phyloP scores from a whole-genome alignment of 1,139 yeast species.

The Geotrichum citri-aurantii region DNA sequence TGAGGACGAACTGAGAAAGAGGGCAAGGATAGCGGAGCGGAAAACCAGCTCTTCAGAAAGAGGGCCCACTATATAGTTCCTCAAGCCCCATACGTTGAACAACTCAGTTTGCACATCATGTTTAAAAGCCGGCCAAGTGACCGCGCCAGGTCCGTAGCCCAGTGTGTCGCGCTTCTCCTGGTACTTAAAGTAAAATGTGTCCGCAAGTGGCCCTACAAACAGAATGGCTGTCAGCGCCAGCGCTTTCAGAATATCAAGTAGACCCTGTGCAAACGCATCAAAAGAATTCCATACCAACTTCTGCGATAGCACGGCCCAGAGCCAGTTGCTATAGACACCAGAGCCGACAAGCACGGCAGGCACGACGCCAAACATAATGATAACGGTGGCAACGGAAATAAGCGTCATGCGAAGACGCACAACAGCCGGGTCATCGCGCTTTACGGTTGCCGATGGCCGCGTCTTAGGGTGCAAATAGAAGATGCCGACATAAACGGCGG shows the following conservation, averaged over 20 bases:
- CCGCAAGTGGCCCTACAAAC: constrained; percentile 57
- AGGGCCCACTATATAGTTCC: constrained; percentile 77
- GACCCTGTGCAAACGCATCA: constrained; percentile 11
- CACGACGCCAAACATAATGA: constrained; percentile 32
- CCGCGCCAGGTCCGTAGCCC: constrained; percentile 17
- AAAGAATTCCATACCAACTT: constrained; percentile 24
- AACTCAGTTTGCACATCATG: constrained; percentile 24
- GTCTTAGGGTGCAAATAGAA: constrained; percentile 30
- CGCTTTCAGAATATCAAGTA: constrained; percentile 24
- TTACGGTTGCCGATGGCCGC: constrained; percentile 29
- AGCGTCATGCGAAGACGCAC: constrained; percentile 39
- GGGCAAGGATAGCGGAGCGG: constrained; percentile 53
- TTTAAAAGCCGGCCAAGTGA: constrained; percentile 19
- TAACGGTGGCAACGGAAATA: constrained; percentile 36
- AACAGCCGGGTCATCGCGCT: constrained; percentile 34
- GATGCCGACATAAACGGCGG: constrained; percentile 31
- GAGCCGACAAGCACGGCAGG: constrained; percentile 21
- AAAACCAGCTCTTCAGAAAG: constrained; percentile 81
- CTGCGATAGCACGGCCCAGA: constrained; percentile 22
- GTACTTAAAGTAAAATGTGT: constrained; percentile 35
- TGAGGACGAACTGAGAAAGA: constrained; percentile 36
- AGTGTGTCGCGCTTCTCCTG: constrained; percentile 19
- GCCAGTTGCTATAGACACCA: constrained; percentile 23
- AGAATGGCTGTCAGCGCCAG: constrained; percentile 31
- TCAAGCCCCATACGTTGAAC: constrained; percentile 44